Conservation (phyloP, 768 basidiomycete genomes). For the Auriscalpium orientale region DNA sequence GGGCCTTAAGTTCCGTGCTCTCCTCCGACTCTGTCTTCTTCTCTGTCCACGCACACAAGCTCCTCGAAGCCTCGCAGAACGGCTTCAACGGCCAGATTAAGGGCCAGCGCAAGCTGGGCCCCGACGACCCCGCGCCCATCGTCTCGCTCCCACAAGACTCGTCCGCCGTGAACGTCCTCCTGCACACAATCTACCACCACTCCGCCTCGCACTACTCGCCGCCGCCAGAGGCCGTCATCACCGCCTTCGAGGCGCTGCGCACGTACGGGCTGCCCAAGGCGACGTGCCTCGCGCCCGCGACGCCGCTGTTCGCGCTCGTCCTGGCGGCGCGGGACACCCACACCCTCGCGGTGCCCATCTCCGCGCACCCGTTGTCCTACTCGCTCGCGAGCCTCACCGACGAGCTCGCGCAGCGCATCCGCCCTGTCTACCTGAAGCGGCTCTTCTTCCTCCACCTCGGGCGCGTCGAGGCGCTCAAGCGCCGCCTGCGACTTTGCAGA, state of each 20-base stretch:
- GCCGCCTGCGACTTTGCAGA: constrained; percentile 60
- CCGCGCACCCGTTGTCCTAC: constrained; percentile 67
- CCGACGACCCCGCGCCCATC: constrained; percentile 42
- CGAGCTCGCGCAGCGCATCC: constrained; percentile 60
- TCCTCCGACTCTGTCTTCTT: constrained; percentile 78
- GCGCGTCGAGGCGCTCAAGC: constrained; percentile 73
- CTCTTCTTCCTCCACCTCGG: constrained; percentile 83
- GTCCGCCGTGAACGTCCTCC: constrained; percentile 57
- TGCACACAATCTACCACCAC: constrained; percentile 67
- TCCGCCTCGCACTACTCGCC: constrained; percentile 73
- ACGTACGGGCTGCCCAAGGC: constrained; percentile 56
- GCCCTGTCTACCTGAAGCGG: constrained; percentile 70
- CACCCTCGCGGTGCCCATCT: constrained; percentile 69
- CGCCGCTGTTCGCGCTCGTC: constrained; percentile 51
- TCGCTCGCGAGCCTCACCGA: constrained; percentile 63
- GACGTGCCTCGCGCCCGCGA: constrained; percentile 38
- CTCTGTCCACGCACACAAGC: constrained; percentile 59
- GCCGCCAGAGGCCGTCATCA: constrained; percentile 46
- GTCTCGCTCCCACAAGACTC: constrained; percentile 55
- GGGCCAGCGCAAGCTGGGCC: constrained; percentile 26
- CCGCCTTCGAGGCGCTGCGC: constrained; percentile 48
- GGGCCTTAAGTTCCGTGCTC: no score
- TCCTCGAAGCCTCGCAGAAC: constrained; percentile 57
- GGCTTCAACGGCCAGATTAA: constrained; percentile 55
- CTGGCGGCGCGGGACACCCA: constrained; percentile 57